phyloP scores from a whole-genome alignment of 345 rosid species.

The Syzygium grande region DNA sequence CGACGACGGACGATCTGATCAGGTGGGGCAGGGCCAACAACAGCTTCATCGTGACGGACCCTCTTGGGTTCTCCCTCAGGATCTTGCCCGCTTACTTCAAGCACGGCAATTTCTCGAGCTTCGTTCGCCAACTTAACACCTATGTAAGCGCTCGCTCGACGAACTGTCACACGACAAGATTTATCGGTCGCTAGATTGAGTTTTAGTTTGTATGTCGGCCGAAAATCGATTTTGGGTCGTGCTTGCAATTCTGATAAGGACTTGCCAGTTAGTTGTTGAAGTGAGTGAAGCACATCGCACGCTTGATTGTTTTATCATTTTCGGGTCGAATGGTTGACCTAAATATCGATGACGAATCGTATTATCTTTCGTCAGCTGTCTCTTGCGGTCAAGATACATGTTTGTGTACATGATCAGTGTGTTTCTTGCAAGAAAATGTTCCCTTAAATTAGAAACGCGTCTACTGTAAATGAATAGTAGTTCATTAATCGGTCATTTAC shows the following conservation, averaged over 20 bases:
- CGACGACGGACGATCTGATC: constrained; percentile 53
- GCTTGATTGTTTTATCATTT: not conserved
- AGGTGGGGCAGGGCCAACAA: constrained; percentile 69
- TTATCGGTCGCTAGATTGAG: not conserved
- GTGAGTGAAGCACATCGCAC: not conserved
- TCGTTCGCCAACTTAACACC: constrained; percentile 87
- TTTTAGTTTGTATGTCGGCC: not conserved
- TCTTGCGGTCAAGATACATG: not conserved
- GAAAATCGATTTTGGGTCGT: not conserved
- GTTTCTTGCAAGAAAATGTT: not conserved
- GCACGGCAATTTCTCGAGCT: constrained; percentile 93
- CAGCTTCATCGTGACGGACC: constrained; percentile 82
- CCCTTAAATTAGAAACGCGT: not conserved
- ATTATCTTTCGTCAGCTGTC: not conserved
- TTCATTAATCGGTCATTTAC: not conserved
- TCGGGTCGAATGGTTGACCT: not conserved
- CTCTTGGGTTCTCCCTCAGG: constrained; percentile 62
- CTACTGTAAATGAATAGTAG: not conserved
- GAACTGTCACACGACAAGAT: too few species aligned
- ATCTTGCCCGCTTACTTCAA: constrained; percentile 81
- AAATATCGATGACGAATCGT: not conserved
- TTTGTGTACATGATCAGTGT: not conserved
- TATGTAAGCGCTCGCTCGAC: constrained; percentile 33
- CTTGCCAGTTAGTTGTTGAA: not conserved
- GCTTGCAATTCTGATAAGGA: not conserved